Evolutionary conservation across 768 basidiomycete genomes (phyloP).

Genomic region (Butyriboletus loyo): DNA sequence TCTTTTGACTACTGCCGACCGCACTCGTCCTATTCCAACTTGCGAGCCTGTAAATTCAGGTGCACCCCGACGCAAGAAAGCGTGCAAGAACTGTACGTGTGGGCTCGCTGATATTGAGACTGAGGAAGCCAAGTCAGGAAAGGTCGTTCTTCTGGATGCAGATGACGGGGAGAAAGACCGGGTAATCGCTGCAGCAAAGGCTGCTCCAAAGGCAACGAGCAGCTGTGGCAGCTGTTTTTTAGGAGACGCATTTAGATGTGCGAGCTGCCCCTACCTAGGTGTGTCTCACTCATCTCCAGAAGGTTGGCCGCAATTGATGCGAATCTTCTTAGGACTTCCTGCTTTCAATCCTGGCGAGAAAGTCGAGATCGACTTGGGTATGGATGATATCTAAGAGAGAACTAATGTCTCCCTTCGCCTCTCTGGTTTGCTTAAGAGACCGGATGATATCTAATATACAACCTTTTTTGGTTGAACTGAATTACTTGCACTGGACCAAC

Average conservation of each 20-base stretch:
- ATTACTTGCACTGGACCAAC: not conserved
- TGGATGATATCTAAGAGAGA: conserved; percentile 75
- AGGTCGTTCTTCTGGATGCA: conserved; percentile 67
- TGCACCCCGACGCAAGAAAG: conserved; percentile 74
- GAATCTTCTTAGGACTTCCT: conserved; percentile 71
- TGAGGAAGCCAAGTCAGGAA: conserved; percentile 62
- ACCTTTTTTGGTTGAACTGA: not conserved
- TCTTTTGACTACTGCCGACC: conserved; percentile 81
- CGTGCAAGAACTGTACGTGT: conserved; percentile 96
- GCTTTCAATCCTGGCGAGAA: conserved; percentile 99
- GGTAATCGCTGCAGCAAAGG: conserved; percentile 60
- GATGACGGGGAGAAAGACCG: conserved; percentile 60
- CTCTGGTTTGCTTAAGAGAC: not conserved
- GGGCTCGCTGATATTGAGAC: conserved; percentile 93
- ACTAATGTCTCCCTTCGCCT: not conserved
- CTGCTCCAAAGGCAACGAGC: conserved; percentile 85
- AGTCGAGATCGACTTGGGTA: conserved; percentile 84
- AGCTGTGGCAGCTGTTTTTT: conserved; percentile 97
- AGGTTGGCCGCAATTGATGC: conserved; percentile 8
- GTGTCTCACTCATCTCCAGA: conserved; percentile 32
- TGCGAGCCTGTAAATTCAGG: conserved; percentile 60
- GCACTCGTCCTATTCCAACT: conserved; percentile 68
- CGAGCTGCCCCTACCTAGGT: conserved; percentile 95
- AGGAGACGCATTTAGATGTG: conserved; percentile 97
- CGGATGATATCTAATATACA: conserved; percentile 1